phyloP scores from a whole-genome alignment of 495 filamentous ascomycete species.

The Chlorociboria aeruginascens region DNA sequence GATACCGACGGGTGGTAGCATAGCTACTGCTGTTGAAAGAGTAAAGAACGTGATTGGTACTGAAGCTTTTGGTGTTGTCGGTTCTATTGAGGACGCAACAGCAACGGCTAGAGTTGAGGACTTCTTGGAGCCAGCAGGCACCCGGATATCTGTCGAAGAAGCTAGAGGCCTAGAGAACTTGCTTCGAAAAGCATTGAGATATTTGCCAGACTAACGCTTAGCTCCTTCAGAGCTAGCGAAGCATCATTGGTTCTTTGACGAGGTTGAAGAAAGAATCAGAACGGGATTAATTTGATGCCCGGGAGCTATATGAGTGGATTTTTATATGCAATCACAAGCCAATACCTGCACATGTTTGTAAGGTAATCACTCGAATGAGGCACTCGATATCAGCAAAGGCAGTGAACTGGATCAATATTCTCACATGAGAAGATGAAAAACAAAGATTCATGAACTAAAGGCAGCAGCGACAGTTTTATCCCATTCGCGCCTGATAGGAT shows the following conservation, averaged over 20 bases:
- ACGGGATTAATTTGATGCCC: too few species aligned
- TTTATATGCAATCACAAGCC: too few species aligned
- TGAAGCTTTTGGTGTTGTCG: not conserved
- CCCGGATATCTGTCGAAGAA: not conserved
- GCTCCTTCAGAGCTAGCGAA: not conserved
- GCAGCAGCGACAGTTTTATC: too few species aligned
- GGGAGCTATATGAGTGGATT: too few species aligned
- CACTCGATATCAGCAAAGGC: too few species aligned
- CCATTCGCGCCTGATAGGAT: too few species aligned
- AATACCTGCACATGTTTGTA: too few species aligned
- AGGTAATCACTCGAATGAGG: too few species aligned
- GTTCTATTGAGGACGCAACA: not conserved
- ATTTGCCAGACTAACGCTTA: not conserved
- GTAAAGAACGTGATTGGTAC: not conserved
- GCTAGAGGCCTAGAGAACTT: not conserved
- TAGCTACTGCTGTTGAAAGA: not conserved
- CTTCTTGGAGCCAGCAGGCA: not conserved
- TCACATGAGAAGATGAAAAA: too few species aligned
- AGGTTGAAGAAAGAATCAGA: too few species aligned
- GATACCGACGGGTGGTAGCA: not conserved
- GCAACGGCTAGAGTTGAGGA: not conserved
- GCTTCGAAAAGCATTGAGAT: not conserved
- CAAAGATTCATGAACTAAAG: too few species aligned
- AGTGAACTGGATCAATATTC: too few species aligned
- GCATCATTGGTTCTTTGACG: not conserved